A percentile compares a stretch with the other conserved stretches of the same genome.
Conservation (phyloP, 495 filamentous ascomycete genomes). For the Xylaria curta region DNA sequence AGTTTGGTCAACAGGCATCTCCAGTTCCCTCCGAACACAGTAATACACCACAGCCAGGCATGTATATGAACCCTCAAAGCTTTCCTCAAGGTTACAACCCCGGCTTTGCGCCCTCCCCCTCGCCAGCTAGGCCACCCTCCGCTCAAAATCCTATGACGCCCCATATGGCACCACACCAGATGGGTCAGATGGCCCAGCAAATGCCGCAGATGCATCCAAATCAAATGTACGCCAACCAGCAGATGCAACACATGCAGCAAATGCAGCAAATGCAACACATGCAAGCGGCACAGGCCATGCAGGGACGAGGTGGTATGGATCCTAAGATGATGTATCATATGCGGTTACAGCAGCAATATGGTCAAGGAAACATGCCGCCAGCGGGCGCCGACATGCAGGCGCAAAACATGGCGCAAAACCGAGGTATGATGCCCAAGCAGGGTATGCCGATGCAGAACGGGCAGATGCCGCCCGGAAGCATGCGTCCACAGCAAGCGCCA, state of each 20-base stretch:
- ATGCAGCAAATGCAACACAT: conserved; percentile 52
- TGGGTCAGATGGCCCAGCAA: conserved; percentile 50
- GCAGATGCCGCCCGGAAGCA: conserved; percentile 52
- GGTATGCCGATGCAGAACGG: conserved; percentile 53
- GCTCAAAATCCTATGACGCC: conserved; percentile 53
- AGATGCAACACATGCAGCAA: conserved; percentile 48
- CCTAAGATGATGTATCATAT: conserved; percentile 69
- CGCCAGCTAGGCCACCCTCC: conserved; percentile 56
- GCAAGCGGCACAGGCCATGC: conserved; percentile 56
- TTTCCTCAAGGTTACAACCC: conserved; percentile 66
- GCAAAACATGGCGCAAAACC: conserved; percentile 52
- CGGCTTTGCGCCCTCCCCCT: conserved; percentile 57
- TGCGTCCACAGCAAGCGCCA: conserved; percentile 47
- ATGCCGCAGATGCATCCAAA: conserved; percentile 48
- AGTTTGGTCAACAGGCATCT: conserved; percentile 77
- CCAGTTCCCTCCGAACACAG: conserved; percentile 79
- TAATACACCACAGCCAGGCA: conserved; percentile 73
- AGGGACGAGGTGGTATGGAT: conserved; percentile 57
- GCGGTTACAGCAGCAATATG: conserved; percentile 71
- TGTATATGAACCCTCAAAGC: conserved; percentile 64
- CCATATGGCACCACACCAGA: conserved; percentile 55
- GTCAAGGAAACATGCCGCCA: conserved; percentile 62
- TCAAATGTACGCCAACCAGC: conserved; percentile 44
- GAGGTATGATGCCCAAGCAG: conserved; percentile 57
- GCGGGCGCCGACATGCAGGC: conserved; percentile 45